Evolutionary conservation across 345 rosid species (phyloP).

Genomic region (Brassica napus): Da-Ae NC_063452.1:49095001-49095500

Average conservation of each 20-base stretch:
- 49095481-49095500: slow-evolving; percentile 51
- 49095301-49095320: no score
- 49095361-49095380: slow-evolving; percentile 68
- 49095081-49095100: background rate
- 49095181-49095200: slow-evolving; percentile 69
- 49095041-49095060: background rate
- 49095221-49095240: no score
- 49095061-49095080: background rate
- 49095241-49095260: no score
- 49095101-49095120: background rate
- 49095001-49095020: no score
- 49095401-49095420: background rate
- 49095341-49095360: slow-evolving; percentile 71
- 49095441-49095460: background rate
- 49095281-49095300: no score
- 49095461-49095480: slow-evolving; percentile 24
- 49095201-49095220: slow-evolving; percentile 75
- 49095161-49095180: slow-evolving; percentile 73
- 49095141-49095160: slow-evolving; percentile 88
- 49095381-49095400: slow-evolving; percentile 55
- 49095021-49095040: no score
- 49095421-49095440: slow-evolving; percentile 9
- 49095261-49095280: no score
- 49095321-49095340: slow-evolving; percentile 76
- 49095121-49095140: slow-evolving; percentile 86